phyloP scores from a whole-genome alignment of 345 rosid genomes.

The Diplotaxis tenuifolia region DNA sequence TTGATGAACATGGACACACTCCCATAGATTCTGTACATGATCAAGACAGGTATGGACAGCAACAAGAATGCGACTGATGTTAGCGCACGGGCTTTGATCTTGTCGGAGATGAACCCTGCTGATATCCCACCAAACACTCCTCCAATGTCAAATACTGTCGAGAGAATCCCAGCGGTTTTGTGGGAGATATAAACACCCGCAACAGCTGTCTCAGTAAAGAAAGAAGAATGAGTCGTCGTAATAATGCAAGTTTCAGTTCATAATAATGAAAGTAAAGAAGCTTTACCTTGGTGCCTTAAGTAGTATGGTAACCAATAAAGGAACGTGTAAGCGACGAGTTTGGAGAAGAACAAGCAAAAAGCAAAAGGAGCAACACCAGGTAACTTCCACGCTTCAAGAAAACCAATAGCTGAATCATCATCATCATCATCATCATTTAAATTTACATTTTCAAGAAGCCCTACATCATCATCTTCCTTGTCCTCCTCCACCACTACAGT shows the following conservation, averaged over 20 bases:
- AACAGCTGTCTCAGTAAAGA: conserved; percentile 52
- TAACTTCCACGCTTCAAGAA: conserved; percentile 85
- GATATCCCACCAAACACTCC: conserved; percentile 83
- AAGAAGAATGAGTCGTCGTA: background rate
- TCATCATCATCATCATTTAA: conserved; percentile 14
- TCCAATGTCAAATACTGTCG: conserved; percentile 73
- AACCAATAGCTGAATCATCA: conserved; percentile 75
- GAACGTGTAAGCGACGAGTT: conserved; percentile 93
- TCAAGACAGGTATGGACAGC: conserved; percentile 69
- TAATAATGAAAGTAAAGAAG: background rate
- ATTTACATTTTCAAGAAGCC: conserved; percentile 51
- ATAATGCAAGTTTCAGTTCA: background rate
- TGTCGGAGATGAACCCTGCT: conserved; percentile 76
- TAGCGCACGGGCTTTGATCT: conserved; percentile 71
- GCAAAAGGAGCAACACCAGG: conserved; percentile 87
- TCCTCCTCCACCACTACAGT: conserved; percentile 23
- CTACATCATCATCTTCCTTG: conserved; percentile 49
- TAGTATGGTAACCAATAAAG: conserved; percentile 93
- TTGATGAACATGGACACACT: conserved; percentile 60
- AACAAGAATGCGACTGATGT: conserved; percentile 67
- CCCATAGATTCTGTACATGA: conserved; percentile 67
- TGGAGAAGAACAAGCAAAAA: conserved; percentile 86
- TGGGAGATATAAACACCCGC: conserved; percentile 79
- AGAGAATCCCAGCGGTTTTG: conserved; percentile 81
- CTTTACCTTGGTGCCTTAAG: conserved; percentile 77